Conservation (phyloP, 495 filamentous ascomycete species). For the Aspergillus cristatus region DNA sequence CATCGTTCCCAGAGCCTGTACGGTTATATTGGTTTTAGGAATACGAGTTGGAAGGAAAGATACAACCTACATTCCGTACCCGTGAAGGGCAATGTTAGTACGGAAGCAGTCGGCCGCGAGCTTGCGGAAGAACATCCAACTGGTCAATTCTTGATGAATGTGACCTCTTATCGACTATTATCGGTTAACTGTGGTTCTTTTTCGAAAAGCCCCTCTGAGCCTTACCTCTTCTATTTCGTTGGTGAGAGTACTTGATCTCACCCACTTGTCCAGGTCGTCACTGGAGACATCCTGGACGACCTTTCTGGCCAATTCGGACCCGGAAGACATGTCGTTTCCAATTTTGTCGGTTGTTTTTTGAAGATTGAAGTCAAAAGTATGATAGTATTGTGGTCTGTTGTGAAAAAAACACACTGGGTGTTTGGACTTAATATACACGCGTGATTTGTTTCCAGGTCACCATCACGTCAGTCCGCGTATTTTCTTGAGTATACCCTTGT, state of each 20-base stretch:
- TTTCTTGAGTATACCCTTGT: too few species aligned
- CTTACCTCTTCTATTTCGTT: not conserved
- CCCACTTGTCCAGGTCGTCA: not conserved
- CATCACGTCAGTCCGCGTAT: too few species aligned
- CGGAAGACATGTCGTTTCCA: not conserved
- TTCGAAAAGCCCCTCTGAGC: not conserved
- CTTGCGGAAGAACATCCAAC: constrained; percentile 12
- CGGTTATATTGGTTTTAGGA: not conserved
- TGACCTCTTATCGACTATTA: constrained; percentile 10
- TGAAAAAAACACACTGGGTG: too few species aligned
- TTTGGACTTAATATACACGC: too few species aligned
- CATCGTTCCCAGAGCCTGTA: constrained; percentile 6
- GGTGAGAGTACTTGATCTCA: not conserved
- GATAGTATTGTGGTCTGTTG: too few species aligned
- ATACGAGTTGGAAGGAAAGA: not conserved
- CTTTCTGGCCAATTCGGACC: not conserved
- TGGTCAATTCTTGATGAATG: constrained; percentile 10
- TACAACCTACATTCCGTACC: constrained; percentile 5
- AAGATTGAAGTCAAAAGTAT: too few species aligned
- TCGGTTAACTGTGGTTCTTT: not conserved
- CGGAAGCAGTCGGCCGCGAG: constrained; percentile 8
- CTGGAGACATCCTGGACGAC: not conserved
- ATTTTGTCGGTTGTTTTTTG: too few species aligned
- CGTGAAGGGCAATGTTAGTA: constrained; percentile 8
- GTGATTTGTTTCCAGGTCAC: too few species aligned